Conservation (phyloP, 176 grass and related monocot species). For the Rhipidocladum racemiflorum region DNA sequence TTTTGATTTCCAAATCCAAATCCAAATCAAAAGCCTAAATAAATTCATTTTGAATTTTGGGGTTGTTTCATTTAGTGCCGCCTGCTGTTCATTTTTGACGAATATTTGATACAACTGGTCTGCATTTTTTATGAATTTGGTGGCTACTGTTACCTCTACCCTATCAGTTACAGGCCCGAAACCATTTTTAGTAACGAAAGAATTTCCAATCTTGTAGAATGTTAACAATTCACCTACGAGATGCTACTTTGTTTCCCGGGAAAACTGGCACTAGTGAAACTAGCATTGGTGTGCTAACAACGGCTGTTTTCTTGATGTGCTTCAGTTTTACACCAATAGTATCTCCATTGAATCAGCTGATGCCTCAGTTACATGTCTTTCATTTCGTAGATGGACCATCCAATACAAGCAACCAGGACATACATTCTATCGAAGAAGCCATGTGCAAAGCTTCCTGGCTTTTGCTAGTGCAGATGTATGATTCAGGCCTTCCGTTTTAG, state of each 20-base stretch:
- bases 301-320: conserved; percentile 8
- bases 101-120: neutral
- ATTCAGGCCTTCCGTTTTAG: conserved; percentile 23
- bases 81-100: neutral
- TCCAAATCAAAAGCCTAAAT: too few species aligned
- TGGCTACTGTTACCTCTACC: neutral
- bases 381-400: conserved; percentile 43
- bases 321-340: conserved; percentile 8
- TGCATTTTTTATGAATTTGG: neutral
- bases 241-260: neutral
- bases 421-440: conserved; percentile 40
- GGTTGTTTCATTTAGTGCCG: neutral
- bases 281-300: conserved; percentile 11
- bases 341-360: neutral
- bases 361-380: conserved; percentile 26
- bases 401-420: conserved; percentile 35
- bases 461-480: conserved; percentile 71
- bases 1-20: too few species aligned
- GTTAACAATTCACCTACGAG: neutral
- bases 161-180: neutral
- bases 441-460: conserved; percentile 40
- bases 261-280: neutral
- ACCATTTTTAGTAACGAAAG: neutral
- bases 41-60: too few species aligned
- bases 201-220: neutral